A percentile compares a stretch with the other conserved stretches of the same genome.
Evolutionary conservation across 176 grass and related monocot species (phyloP).

Genomic region (Panicum miliaceum): DNA sequence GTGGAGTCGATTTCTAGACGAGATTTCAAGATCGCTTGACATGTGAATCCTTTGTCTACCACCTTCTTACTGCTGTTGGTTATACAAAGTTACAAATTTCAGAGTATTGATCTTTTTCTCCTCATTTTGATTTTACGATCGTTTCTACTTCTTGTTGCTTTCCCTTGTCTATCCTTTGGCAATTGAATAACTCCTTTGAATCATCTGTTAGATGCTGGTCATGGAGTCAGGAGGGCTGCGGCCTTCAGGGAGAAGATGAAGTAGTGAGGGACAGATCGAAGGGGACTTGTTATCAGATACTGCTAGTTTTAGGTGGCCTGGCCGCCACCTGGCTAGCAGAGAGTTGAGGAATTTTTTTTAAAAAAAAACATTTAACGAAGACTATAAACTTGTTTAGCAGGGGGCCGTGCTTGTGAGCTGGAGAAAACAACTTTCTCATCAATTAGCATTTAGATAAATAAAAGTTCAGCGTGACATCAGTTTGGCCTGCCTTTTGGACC

Average conservation of each 20-base stretch:
- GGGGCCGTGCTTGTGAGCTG: slow-evolving; percentile 3
- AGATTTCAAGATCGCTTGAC: neutral
- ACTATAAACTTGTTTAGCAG: slow-evolving; percentile 16
- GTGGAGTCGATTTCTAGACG: neutral
- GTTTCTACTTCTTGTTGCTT: slow-evolving; percentile 1
- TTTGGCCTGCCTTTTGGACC: slow-evolving; percentile 23
- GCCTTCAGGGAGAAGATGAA: neutral
- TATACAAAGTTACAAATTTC: neutral
- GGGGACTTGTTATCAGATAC: neutral
- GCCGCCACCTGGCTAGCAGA: neutral
- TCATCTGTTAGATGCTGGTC: neutral
- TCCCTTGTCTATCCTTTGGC: neutral
- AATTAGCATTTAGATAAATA: slow-evolving; percentile 15
- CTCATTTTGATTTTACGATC: slow-evolving; percentile 12
- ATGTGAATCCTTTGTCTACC: neutral
- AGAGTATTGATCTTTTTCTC: neutral
- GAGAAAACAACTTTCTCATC: slow-evolving; percentile 27
- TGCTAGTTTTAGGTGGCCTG: neutral
- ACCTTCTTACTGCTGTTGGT: neutral
- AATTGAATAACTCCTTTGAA: neutral
- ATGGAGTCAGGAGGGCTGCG: neutral
- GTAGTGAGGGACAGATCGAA: neutral
- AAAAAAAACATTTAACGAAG: neutral
- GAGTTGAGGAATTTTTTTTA: neutral
- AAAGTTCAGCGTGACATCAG: slow-evolving; percentile 36